phyloP scores from a whole-genome alignment of 345 rosid species.

The Erodium maritimum region DNA sequence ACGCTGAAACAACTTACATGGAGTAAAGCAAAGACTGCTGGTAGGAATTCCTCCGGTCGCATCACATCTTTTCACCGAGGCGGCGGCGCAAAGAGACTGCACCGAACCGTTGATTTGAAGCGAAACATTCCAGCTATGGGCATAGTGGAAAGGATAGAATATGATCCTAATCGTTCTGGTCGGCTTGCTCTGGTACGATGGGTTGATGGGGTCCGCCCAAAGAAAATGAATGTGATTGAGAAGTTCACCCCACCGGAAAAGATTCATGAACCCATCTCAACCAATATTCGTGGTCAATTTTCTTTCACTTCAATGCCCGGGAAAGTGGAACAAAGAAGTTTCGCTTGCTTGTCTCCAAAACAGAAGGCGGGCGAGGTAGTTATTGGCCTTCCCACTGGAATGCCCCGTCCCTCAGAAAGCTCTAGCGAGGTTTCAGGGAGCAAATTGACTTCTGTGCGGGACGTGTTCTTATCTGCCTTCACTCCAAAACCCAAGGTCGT shows the following conservation, averaged over 20 bases:
- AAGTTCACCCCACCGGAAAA: neutral
- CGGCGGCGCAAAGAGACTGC: neutral
- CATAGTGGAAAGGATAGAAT: neutral
- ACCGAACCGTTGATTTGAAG: neutral
- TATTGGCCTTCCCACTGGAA: neutral
- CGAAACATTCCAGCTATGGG: neutral
- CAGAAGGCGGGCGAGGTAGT: neutral
- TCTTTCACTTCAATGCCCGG: neutral
- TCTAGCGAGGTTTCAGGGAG: neutral
- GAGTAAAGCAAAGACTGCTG: neutral
- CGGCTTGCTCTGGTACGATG: slow-evolving; percentile 9
- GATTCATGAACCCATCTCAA: neutral
- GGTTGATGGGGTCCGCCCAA: slow-evolving; percentile 4
- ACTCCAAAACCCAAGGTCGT: neutral
- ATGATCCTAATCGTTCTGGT: slow-evolving; percentile 11
- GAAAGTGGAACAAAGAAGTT: neutral
- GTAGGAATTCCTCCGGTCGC: neutral
- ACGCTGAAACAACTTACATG: neutral
- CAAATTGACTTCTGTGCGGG: neutral
- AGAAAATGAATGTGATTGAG: neutral
- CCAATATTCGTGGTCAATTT: neutral
- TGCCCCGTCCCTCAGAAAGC: neutral
- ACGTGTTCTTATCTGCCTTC: neutral
- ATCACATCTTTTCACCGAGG: neutral
- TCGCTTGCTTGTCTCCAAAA: neutral